Percentiles rank a stretch among this genome's conserved stretches.
Conservation (phyloP, 2,329 filamentous ascomycete species). For the Ophiognomonia clavigignenti-juglandacearum region DNA sequence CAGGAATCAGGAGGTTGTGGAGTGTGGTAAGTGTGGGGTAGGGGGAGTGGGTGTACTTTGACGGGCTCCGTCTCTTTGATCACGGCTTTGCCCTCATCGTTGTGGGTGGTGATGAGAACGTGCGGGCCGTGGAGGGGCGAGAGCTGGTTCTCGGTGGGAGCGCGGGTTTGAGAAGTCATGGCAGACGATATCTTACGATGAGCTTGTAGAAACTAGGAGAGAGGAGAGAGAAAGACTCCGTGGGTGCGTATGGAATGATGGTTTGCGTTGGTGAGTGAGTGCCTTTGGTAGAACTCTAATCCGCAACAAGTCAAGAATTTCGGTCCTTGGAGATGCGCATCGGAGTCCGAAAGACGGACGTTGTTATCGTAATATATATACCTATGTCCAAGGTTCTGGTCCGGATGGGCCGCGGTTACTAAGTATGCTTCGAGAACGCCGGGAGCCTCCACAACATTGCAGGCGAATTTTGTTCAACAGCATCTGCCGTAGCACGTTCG, state of each 20-base stretch:
- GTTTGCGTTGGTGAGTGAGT: no score
- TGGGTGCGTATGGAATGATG: background rate
- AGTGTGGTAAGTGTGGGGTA: background rate
- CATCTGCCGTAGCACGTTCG: no score
- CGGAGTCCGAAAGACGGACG: no score
- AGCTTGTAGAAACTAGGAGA: background rate
- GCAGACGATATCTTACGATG: conserved; percentile 24
- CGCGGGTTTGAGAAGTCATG: conserved; percentile 15
- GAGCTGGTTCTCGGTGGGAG: conserved; percentile 18
- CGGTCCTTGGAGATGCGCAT: no score
- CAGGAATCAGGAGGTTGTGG: background rate
- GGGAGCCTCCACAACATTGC: no score
- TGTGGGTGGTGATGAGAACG: conserved; percentile 14
- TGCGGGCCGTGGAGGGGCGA: conserved; percentile 6
- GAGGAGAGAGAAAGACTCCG: background rate
- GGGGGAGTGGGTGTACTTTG: conserved; percentile 1
- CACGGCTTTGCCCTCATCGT: conserved; percentile 11
- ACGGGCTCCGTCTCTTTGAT: conserved; percentile 13
- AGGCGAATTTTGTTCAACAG: no score
- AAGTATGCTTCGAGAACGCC: no score
- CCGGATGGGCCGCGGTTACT: no score
- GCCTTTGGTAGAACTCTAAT: no score
- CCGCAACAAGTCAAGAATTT: no score
- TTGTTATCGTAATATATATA: no score
- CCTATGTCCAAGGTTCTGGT: no score